Evolutionary conservation across 805 yeast species (phyloP), one percentile per base, ranked within the genome.

Genomic region (Teunomyces lycoperdinae): DNA sequence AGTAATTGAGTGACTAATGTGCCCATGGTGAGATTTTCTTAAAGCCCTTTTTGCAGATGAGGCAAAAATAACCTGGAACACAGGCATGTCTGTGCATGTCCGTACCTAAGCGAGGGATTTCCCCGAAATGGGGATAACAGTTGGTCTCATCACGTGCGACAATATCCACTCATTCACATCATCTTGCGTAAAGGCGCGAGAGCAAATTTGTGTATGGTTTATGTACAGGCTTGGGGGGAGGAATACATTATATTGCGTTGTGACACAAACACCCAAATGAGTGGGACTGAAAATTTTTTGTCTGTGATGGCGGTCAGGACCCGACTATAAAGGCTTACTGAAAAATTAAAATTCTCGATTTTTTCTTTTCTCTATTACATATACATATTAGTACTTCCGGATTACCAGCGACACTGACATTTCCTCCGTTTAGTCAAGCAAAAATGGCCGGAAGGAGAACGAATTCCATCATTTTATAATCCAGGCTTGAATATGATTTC

Each of bases 371-470:
- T 50, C 49, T 55, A 55, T 52, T 52, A 64, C 67, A 64, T 64
- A 64, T 61, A 53, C 34, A 32, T 32, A 32, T 32, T 42, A 50
- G 42, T 48, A 65, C 73, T 66, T 71, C 70, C 60, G 75, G 77
- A 72, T 49, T 71, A 73, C 78, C 78, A 73, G 78, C 78, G 54
- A 70, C 53, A 65, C 75, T 70, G 61, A 69, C 45, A 42, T 32
- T 58, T 50, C 62, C 57, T 56, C 73, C 55, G 56, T 73, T 71
- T 67, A 67, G 74, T 66, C 58, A 55, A 70, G 78, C 78, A 73
- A 45, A 71, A 73, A 73, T 73, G 78, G 78, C 78, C 68, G 69
- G 73, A 73, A 67, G 77, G 66, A 73, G 76, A 73, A 48, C 47
- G 58, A 30, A 34, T 20, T 33, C 63, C 64, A 51, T 56, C 66